phyloP scores from a whole-genome alignment of 2,329 filamentous ascomycete species.

The Gliomastix tumulicola region DNA sequence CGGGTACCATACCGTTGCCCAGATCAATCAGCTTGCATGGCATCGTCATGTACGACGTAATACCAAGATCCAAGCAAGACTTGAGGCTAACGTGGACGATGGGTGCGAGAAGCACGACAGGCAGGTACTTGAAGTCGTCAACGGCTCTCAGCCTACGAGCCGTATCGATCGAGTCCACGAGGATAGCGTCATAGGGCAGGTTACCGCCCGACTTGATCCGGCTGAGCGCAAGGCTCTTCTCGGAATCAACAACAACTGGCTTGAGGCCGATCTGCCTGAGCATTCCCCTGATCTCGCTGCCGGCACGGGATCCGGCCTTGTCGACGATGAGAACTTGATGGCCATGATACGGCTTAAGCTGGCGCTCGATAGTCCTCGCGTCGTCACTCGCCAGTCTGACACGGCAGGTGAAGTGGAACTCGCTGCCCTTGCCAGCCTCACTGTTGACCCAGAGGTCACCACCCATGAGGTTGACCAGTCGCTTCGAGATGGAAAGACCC shows the following conservation, averaged over 20 bases:
- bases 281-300: conserved; percentile 71
- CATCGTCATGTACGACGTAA: conserved; percentile 99
- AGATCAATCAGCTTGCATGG: conserved; percentile 91
- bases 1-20: conserved; percentile 92
- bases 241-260: conserved; percentile 79
- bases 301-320: conserved; percentile 74
- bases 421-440: conserved; percentile 82
- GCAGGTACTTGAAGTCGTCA: conserved; percentile 96
- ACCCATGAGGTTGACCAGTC: conserved; percentile 91
- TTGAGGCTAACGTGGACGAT: conserved; percentile 88
- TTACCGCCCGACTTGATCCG: conserved; percentile 46
- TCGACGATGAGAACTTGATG: conserved; percentile 94
- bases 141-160: conserved; percentile 79
- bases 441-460: conserved; percentile 96
- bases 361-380: conserved; percentile 69
- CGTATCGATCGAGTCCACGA: conserved; percentile 89
- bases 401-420: conserved; percentile 93
- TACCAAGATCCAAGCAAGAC: conserved; percentile 87
- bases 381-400: conserved; percentile 80
- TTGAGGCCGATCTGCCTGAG: conserved; percentile 71
- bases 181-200: conserved; percentile 85
- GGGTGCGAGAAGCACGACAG: conserved; percentile 86
- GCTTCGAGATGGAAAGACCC: conserved; percentile 89
- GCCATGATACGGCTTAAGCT: conserved; percentile 83
- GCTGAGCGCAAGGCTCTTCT: conserved; percentile 52